Evolutionary conservation across 331 rosid genomes (phyloP), one percentile per base, ranked within the genome.

Genomic region (Quercus lobata): DNA sequence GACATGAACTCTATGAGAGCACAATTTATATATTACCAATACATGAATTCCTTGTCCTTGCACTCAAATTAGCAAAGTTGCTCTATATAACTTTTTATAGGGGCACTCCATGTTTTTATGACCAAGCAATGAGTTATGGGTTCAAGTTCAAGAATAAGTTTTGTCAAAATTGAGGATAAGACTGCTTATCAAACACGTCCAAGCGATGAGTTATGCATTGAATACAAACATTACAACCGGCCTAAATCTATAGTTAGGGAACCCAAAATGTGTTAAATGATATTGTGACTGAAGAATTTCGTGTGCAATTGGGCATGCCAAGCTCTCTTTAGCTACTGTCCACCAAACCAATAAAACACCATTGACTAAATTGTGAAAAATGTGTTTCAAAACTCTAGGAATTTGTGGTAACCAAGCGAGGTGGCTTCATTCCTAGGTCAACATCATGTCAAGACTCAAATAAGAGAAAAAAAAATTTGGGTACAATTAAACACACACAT

Each of bases 261-360:
- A 81, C 88, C 76, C 86, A 15, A 74, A 75, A 80, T 87, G 80
- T 6, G 91, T 88, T 91, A 86, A 80, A 82, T 84, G 76, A 83
- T 86, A 41, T 9, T 0, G 49, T 41, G 49, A 41, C 49, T 41
- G 0, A 41, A 41, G 49, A 9, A 12, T 25, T 27, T 12, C 29
- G 35, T 16, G 35, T 21, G 22, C 34, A 30, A 29, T 29, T 6
- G 17, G 8, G 44, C 19, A 30, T 32, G 25, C 46, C 44, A 32
- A 65, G 24, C 18, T 29, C 44, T 32, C 46, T 65, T 65, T 41
- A 30, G 46, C 71, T 17, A 65, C 71, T 18, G 4, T 5, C 71
- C 46, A 62, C 24, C 71, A 17, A 65, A 30, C 37, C 71, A 15
- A 32, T 32, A 65, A 8, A 17, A 17, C 16, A 3, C 7, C 71